phyloP scores from a whole-genome alignment of 352 stramenopile genomes.

The Vaucheria bursata region DNA sequence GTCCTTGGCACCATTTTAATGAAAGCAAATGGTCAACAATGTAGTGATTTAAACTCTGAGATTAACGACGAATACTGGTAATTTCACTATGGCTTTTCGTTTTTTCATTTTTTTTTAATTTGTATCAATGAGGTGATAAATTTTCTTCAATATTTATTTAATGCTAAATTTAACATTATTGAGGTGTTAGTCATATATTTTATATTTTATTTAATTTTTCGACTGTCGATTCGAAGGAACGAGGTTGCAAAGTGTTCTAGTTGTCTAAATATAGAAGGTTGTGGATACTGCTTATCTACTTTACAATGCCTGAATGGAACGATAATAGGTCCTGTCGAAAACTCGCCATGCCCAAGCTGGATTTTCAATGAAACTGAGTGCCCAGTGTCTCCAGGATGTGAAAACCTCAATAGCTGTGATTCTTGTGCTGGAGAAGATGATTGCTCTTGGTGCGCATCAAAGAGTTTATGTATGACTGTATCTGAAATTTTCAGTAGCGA shows the following conservation, averaged over 20 bases:
- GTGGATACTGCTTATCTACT: conserved; percentile 79
- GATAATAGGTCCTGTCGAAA: conserved; percentile 52
- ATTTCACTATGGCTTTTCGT: too few relatives aligned
- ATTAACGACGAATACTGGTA: too few relatives aligned
- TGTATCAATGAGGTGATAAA: too few relatives aligned
- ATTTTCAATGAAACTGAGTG: conserved; percentile 58
- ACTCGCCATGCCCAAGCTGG: conserved; percentile 56
- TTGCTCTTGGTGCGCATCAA: conserved; percentile 78
- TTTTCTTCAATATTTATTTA: too few relatives aligned
- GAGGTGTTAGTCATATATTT: too few relatives aligned
- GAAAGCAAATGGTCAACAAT: too few relatives aligned
- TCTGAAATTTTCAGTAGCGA: conserved; percentile 67
- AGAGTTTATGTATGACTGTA: conserved; percentile 66
- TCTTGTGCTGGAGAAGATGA: conserved; percentile 57
- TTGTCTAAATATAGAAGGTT: conserved; percentile 60
- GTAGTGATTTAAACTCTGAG: too few relatives aligned
- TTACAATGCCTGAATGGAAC: conserved; percentile 68
- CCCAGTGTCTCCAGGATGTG: conserved; percentile 55
- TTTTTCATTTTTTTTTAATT: too few relatives aligned
- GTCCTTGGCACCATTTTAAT: too few relatives aligned
- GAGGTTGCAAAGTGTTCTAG: conserved; percentile 55
- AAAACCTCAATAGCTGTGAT: conserved; percentile 54
- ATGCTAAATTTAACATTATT: too few relatives aligned
- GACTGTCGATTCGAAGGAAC: too few relatives aligned
- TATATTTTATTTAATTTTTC: too few relatives aligned